Percentiles rank a stretch among this genome's conserved stretches.
phyloP scores from a whole-genome alignment of 164 flowering plant species.

The Magnolia kwangsiensis region DNA sequence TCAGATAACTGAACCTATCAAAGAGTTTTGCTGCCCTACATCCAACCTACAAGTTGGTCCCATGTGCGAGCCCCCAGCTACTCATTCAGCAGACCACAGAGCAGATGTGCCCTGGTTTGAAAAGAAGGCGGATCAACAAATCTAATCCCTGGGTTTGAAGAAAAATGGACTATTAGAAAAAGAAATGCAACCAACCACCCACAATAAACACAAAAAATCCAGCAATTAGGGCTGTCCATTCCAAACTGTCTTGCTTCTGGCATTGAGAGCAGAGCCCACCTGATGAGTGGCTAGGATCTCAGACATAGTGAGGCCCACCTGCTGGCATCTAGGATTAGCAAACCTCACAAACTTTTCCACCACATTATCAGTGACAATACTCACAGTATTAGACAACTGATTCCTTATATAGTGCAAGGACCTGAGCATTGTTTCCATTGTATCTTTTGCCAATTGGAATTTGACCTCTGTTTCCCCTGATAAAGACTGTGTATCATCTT shows the following conservation, averaged over 20 bases:
- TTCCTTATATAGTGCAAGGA: slow-evolving; percentile 60
- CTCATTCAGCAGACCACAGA: not conserved
- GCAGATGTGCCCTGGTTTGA: not conserved
- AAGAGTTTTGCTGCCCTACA: not conserved
- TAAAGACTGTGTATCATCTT: slow-evolving; percentile 36
- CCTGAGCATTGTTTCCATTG: slow-evolving; percentile 51
- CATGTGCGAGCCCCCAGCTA: not conserved
- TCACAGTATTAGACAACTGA: slow-evolving; percentile 37
- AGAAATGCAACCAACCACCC: too few relatives aligned
- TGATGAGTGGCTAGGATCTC: not conserved
- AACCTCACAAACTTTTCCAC: not conserved
- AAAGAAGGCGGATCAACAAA: too few relatives aligned
- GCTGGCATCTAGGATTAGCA: not conserved
- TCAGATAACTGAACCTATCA: not conserved
- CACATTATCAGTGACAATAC: slow-evolving; percentile 4
- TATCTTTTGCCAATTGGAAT: slow-evolving; percentile 58
- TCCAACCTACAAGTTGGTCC: not conserved
- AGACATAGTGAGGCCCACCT: not conserved
- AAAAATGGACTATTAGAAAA: too few relatives aligned
- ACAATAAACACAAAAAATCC: too few relatives aligned
- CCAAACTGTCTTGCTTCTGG: too few relatives aligned
- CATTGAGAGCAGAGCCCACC: too few relatives aligned
- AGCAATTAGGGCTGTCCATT: too few relatives aligned
- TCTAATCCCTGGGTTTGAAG: too few relatives aligned
- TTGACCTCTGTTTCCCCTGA: slow-evolving; percentile 50